Evolutionary conservation across 768 basidiomycete species (phyloP), one percentile per base, ranked within the genome.

Genomic region (Mrakia blollopis): DNA sequence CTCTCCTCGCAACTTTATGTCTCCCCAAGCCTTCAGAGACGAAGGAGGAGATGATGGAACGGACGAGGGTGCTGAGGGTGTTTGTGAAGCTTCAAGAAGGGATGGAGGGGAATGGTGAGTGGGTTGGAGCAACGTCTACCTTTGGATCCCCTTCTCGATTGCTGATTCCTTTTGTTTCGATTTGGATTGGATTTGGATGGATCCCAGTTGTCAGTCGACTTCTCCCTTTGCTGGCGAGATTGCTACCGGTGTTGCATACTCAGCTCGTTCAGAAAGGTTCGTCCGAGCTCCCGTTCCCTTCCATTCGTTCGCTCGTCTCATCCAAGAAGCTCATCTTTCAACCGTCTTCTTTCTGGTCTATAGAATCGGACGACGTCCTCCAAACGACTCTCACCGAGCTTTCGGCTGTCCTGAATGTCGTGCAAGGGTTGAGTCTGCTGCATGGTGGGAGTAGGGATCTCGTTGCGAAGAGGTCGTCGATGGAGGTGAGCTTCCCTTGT

Each of bases 61-160:
- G 86, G 25, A 83, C 85, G 25, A 86, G 85, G 39, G 86, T 86
- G 13, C 85, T 89, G 79, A 85, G 86, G 52, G 83, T 84, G 65
- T 91, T 92, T 83, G 81, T 89, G 28, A 86, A 87, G 14, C 84
- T 92, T 60, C 92, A 94, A 81, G 88, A 91, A 79, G 88, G 88
- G 0, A 93, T 94, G 79, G 91, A 93, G 82, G 92, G 90, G 83
- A 94, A 94, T 81, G 85, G 92, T 92, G 52, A 28, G 35, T 92
- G 52, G 23, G 35, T 75, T 61, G 32, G 61, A 68, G 30, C 52
- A 75, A 63, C 74, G 60, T 21, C 81, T 16, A 47, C 77, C 72
- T 21, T 61, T 72, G 14, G 28, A 37, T 41, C 68, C 37, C 93
- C 92, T 93, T 50, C 88, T 14, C 5, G 87, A 88, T 0, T 87